These are phyloP conservation scores for Draba incana DNA, from an alignment of 345 rosid genomes.

Conservation along the genomic window DNA sequence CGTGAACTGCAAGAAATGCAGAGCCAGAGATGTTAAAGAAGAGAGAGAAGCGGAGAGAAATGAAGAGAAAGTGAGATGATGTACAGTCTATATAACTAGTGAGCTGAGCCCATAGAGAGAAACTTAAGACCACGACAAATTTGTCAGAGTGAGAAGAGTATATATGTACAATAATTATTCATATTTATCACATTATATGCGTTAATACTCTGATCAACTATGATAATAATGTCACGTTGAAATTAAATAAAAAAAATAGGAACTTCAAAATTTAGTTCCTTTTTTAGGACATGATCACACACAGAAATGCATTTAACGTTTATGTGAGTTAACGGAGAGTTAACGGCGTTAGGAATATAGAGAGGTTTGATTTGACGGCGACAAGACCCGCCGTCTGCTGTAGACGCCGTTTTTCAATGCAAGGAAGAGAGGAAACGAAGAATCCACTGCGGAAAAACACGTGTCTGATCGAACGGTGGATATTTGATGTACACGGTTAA, in stretches of 20 bases:
- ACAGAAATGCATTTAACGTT: conserved; percentile 13
- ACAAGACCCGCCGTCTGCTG: conserved; percentile 31
- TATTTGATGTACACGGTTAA: not conserved
- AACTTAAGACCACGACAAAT: conserved; percentile 29
- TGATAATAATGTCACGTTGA: conserved; percentile 25
- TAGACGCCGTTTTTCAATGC: conserved; percentile 39
- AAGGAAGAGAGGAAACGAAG: not conserved
- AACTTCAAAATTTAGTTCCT: too few species aligned
- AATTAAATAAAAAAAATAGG: too few species aligned
- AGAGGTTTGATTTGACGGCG: conserved; percentile 30
- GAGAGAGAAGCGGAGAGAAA: conserved; percentile 48
- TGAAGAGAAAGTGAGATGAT: conserved; percentile 24
- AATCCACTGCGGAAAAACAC: not conserved
- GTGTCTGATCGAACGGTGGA: conserved; percentile 28
- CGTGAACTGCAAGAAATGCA: conserved; percentile 73
- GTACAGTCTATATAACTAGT: conserved; percentile 37
- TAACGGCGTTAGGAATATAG: conserved; percentile 52
- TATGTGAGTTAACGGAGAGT: conserved; percentile 57
- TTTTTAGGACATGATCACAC: not conserved
- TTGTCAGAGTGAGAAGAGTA: conserved; percentile 33
- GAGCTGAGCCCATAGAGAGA: conserved; percentile 37
- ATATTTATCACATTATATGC: not conserved
- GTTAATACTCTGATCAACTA: not conserved
- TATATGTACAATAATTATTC: not conserved
- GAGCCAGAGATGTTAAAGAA: conserved; percentile 57